phyloP scores from a whole-genome alignment of 441 rosid genomes.

The Eugenia klotzschiana region DNA sequence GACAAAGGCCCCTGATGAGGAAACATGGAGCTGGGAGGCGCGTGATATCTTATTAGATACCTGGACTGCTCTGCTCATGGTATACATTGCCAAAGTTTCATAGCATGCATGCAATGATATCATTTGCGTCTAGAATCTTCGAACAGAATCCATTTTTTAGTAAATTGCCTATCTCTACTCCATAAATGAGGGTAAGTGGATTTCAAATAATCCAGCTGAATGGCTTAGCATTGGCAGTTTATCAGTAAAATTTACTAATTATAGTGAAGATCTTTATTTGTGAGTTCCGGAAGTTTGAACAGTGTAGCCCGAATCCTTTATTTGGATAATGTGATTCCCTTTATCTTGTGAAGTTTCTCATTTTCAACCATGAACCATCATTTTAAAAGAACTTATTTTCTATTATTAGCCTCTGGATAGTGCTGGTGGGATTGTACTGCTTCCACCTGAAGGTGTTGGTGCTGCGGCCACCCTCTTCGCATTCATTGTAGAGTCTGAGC shows the following conservation, averaged over 20 bases:
- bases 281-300: neutral
- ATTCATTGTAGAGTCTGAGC: slow-evolving; percentile 68
- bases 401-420: slow-evolving; percentile 49
- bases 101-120: neutral
- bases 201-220: neutral
- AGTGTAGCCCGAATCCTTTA: neutral
- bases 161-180: neutral
- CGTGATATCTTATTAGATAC: slow-evolving; percentile 93
- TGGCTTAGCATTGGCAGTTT: neutral
- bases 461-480: slow-evolving; percentile 76
- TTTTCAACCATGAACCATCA: slow-evolving; percentile 2
- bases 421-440: slow-evolving; percentile 34
- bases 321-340: neutral
- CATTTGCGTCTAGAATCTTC: neutral
- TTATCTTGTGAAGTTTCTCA: neutral
- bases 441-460: slow-evolving; percentile 74
- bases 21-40: slow-evolving; percentile 94
- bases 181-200: neutral
- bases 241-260: neutral
- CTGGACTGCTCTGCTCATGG: slow-evolving; percentile 81
- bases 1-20: slow-evolving; percentile 51
- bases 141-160: neutral
- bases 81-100: slow-evolving; percentile 8
- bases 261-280: neutral
- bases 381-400: slow-evolving; percentile 12